These are phyloP conservation scores for Meredithiella fracta DNA, from an alignment of 2,329 filamentous ascomycete species.

Conservation along the genomic window DNA sequence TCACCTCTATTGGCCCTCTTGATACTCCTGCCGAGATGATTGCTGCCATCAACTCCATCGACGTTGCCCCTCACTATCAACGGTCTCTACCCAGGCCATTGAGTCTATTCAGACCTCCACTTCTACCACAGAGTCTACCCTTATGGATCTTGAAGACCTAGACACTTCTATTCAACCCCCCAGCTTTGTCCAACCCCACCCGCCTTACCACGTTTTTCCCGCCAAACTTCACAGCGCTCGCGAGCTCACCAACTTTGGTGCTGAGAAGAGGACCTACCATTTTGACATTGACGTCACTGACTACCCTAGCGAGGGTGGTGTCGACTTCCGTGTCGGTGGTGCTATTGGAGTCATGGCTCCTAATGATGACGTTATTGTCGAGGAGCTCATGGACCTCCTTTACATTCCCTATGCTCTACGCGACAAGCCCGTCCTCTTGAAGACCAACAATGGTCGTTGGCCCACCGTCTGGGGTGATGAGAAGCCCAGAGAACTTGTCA, in stretches of 20 bases:
- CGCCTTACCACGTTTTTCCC: conserved; percentile 79
- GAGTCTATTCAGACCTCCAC: conserved; percentile 3
- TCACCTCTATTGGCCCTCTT: conserved; percentile 5
- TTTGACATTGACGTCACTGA: conserved; percentile 94
- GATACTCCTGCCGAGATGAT: conserved; percentile 14
- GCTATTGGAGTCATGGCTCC: conserved; percentile 87
- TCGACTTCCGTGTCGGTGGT: conserved; percentile 92
- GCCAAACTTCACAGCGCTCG: conserved; percentile 74
- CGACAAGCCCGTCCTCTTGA: conserved; percentile 65
- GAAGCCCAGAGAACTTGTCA: conserved; percentile 65
- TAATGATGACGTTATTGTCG: conserved; percentile 60
- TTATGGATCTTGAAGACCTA: conserved; percentile 24
- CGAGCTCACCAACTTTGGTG: conserved; percentile 72
- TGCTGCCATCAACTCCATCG: conserved; percentile 12
- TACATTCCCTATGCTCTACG: conserved; percentile 67
- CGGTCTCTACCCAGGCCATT: background rate
- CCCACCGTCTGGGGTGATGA: conserved; percentile 97
- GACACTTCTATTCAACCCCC: conserved; percentile 57
- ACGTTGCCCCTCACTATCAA: background rate
- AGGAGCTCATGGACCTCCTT: conserved; percentile 69
- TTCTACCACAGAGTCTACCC: conserved; percentile 9
- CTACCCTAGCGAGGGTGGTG: conserved; percentile 67
- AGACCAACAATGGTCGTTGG: conserved; percentile 71
- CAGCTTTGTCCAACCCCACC: conserved; percentile 81
- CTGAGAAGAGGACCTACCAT: conserved; percentile 93